Evolutionary conservation across 306 rosid genomes (phyloP).

Genomic region (Bauhinia variegata): DNA sequence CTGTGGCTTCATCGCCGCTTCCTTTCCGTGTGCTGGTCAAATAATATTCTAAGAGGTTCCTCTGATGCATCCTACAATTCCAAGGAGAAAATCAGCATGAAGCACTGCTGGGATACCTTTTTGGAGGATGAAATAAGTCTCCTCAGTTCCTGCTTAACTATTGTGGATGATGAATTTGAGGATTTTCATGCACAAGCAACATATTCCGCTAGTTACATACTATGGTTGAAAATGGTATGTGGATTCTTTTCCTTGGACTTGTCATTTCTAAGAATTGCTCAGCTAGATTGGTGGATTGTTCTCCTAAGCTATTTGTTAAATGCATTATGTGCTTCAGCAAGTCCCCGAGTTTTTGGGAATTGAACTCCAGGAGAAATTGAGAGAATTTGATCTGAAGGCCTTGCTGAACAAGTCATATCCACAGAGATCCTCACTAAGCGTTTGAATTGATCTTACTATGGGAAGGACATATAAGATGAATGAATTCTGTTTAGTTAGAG

Average conservation of each 20-base stretch:
- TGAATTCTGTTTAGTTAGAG: constrained; percentile 9
- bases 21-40: constrained; percentile 66
- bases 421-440: constrained; percentile 52
- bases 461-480: background rate
- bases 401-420: constrained; percentile 60
- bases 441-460: background rate
- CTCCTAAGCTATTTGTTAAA: background rate
- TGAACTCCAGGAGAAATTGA: constrained; percentile 54
- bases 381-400: constrained; percentile 50
- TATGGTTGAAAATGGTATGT: constrained; percentile 73
- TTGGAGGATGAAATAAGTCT: constrained; percentile 61
- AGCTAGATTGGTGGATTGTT: too few species aligned
- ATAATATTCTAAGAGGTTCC: constrained; percentile 40
- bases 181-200: constrained; percentile 76
- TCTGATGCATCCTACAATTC: constrained; percentile 28
- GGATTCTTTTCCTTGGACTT: background rate
- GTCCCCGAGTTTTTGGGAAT: constrained; percentile 45
- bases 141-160: constrained; percentile 49
- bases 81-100: constrained; percentile 39
- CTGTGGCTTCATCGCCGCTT: constrained; percentile 95
- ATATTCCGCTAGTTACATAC: constrained; percentile 57
- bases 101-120: constrained; percentile 44
- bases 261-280: constrained; percentile 27
- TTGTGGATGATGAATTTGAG: constrained; percentile 57
- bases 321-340: constrained; percentile 58